phyloP scores from a whole-genome alignment of 371 early-diverging fungal species.

The Basidiobolus meristosporus region DNA sequence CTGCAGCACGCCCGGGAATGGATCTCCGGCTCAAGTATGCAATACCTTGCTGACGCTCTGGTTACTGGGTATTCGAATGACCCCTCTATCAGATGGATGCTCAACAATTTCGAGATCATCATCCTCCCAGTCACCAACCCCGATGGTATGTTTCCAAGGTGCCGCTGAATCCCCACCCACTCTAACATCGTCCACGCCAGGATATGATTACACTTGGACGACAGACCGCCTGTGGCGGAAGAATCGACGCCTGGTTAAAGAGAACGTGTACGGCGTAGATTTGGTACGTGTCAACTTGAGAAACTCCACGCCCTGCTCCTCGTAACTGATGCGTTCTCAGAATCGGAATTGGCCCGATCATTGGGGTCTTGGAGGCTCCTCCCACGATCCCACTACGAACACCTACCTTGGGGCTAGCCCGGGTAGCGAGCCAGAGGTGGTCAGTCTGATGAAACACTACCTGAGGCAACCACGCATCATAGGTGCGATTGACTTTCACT shows the following conservation, averaged over 20 bases:
- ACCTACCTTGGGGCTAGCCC: conserved; percentile 29
- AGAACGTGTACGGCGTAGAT: conserved; percentile 3
- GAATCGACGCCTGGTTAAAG: conserved; percentile 6
- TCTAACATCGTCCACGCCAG: too few relatives aligned
- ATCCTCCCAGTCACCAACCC: conserved; percentile 24
- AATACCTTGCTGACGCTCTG: conserved; percentile 2
- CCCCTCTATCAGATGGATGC: conserved; percentile 1
- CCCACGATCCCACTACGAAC: conserved; percentile 19
- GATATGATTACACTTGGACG: conserved; percentile 17
- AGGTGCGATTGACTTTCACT: conserved; percentile 35
- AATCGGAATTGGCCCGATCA: conserved; percentile 22
- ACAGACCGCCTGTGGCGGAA: conserved; percentile 21
- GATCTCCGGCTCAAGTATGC: conserved; percentile 4
- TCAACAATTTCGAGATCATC: conserved; percentile 10
- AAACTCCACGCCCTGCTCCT: too few relatives aligned
- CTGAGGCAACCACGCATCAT: conserved; percentile 16
- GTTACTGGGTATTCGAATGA: conserved; percentile 1
- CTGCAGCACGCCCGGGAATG: conserved; percentile 5
- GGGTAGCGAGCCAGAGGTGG: conserved; percentile 28
- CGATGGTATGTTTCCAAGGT: conserved; percentile 8
- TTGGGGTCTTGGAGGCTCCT: conserved; percentile 31
- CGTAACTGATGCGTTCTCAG: neutral
- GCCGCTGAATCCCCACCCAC: too few relatives aligned
- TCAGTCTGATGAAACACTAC: conserved; percentile 21
- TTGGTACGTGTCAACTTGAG: too few relatives aligned